Percentiles rank a stretch among this genome's conserved stretches.
These are phyloP conservation scores for Wickerhamiella sorbophila DNA, from an alignment of 805 yeast species.

Conservation along the genomic window DNA sequence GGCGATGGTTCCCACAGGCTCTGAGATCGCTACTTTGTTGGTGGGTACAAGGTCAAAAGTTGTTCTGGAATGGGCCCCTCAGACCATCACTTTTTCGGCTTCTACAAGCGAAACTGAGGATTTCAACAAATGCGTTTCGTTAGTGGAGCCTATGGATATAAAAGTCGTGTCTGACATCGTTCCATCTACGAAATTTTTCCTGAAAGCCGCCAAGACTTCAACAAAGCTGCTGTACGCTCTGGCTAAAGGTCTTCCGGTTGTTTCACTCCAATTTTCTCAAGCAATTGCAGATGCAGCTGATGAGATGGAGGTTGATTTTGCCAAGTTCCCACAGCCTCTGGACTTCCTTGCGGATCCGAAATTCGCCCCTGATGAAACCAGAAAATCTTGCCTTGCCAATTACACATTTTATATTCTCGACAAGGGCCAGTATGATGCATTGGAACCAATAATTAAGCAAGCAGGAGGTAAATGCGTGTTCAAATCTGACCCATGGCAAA, in stretches of 20 bases:
- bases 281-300: slow-evolving; percentile 13
- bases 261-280: slow-evolving; percentile 16
- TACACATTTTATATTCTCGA: slow-evolving; percentile 21
- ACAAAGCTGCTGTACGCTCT: slow-evolving; percentile 25
- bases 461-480: slow-evolving; percentile 18
- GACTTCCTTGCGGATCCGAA: slow-evolving; percentile 17
- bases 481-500: background rate
- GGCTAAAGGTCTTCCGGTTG: slow-evolving; percentile 23
- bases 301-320: slow-evolving; percentile 14
- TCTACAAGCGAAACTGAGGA: slow-evolving; percentile 4
- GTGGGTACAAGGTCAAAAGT: slow-evolving; percentile 17
- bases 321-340: slow-evolving; percentile 19
- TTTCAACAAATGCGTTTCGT: slow-evolving; percentile 5
- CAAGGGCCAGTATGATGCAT: slow-evolving; percentile 13
- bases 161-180: slow-evolving; percentile 15
- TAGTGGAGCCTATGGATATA: slow-evolving; percentile 21
- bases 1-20: background rate
- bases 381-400: slow-evolving; percentile 19
- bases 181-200: slow-evolving; percentile 20
- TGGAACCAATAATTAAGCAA: slow-evolving; percentile 18
- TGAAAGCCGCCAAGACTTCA: slow-evolving; percentile 19
- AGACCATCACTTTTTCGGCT: slow-evolving; percentile 18
- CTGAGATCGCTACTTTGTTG: slow-evolving; percentile 5
- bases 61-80: slow-evolving; percentile 17
- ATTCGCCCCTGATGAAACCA: slow-evolving; percentile 16